Conservation (phyloP, 306 rosid genomes). For the Senna tora region DNA sequence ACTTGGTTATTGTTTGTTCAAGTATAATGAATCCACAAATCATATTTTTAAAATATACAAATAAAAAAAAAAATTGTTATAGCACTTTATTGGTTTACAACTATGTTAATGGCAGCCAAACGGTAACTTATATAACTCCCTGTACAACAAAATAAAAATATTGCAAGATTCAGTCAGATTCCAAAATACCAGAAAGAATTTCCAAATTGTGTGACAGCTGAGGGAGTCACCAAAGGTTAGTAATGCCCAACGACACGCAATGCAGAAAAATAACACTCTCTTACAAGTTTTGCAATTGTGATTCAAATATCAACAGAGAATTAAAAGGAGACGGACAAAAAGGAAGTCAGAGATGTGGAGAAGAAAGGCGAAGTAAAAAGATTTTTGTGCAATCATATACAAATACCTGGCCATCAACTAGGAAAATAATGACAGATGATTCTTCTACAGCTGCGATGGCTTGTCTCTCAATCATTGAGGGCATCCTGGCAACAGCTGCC, state of each 20-base stretch:
- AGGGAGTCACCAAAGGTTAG: neutral
- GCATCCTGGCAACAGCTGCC: conserved; percentile 96
- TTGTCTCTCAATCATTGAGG: conserved; percentile 97
- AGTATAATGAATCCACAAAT: conserved; percentile 13
- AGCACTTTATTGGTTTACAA: conserved; percentile 14
- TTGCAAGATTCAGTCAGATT: conserved; percentile 21
- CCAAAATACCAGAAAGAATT: neutral
- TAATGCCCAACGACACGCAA: conserved; percentile 8
- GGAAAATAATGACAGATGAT: conserved; percentile 79
- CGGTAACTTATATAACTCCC: conserved; percentile 24
- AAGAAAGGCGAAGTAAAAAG: conserved; percentile 10
- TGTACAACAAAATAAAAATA: conserved; percentile 25
- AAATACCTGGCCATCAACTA: conserved; percentile 91
- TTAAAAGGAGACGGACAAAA: conserved; percentile 1
- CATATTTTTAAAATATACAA: conserved; percentile 22
- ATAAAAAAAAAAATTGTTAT: conserved; percentile 8
- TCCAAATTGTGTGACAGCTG: neutral
- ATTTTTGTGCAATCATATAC: conserved; percentile 22
- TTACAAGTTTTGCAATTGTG: conserved; percentile 4
- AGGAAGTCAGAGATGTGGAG: conserved; percentile 6
- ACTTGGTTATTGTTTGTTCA: conserved; percentile 15
- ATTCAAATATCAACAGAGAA: conserved; percentile 15
- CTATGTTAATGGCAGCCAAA: conserved; percentile 21
- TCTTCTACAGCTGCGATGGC: conserved; percentile 91
- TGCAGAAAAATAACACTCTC: conserved; percentile 9